Percentiles rank a stretch among this genome's conserved stretches.
Conservation (phyloP, 2,329 filamentous ascomycete genomes). For the Lasiodiplodia sp. region DNA sequence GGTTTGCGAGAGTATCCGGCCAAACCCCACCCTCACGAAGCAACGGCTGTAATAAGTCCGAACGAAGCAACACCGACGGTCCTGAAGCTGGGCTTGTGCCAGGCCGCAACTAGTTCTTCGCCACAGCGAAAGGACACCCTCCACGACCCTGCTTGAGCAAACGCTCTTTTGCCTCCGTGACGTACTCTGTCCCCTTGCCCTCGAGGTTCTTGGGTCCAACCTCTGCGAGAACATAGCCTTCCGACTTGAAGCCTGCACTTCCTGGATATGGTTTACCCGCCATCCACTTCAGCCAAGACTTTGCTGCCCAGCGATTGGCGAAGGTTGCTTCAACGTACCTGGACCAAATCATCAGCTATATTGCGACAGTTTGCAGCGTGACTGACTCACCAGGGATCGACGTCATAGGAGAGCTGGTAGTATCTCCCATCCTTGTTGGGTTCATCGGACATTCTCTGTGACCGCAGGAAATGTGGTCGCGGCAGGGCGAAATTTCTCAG, state of each 20-base stretch:
- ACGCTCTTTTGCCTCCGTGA: conserved; percentile 37
- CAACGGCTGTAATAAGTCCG: no score
- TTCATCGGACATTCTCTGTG: conserved; percentile 40
- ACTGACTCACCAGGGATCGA: conserved; percentile 64
- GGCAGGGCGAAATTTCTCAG: conserved; percentile 68
- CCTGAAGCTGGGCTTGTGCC: neutral
- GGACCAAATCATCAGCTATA: neutral
- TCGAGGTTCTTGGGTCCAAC: conserved; percentile 67
- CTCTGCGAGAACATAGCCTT: conserved; percentile 65
- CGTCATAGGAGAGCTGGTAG: conserved; percentile 61
- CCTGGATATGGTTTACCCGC: conserved; percentile 58
- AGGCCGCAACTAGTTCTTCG: neutral
- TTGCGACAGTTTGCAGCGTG: neutral
- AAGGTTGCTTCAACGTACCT: conserved; percentile 61
- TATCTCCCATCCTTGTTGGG: conserved; percentile 61
- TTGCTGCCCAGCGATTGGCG: conserved; percentile 69
- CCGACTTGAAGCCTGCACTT: conserved; percentile 56
- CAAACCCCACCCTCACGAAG: no score
- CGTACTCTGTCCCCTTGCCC: conserved; percentile 51
- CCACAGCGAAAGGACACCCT: conserved; percentile 41
- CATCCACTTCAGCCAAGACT: conserved; percentile 58
- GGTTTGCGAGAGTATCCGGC: no score
- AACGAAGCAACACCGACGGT: neutral
- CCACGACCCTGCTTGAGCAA: conserved; percentile 39
- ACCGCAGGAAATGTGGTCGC: conserved; percentile 54